Evolutionary conservation across 2,329 filamentous ascomycete genomes (phyloP).

Genomic region (Ceratocystis cacaofunesta): DNA sequence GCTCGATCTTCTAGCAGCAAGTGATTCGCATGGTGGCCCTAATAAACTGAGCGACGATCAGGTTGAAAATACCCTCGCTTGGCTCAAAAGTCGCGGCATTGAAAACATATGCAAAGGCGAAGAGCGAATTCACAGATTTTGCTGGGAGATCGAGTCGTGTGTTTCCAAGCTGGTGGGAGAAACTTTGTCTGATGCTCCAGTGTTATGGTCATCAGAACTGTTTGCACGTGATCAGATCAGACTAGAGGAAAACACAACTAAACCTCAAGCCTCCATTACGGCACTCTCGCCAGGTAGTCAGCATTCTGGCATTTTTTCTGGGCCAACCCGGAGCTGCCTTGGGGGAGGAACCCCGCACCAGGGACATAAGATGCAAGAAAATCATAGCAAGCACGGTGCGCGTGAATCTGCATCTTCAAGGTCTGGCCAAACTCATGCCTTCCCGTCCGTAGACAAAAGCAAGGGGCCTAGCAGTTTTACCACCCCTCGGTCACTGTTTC

Average conservation of each 20-base stretch:
- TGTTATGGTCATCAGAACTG: conserved; percentile 83
- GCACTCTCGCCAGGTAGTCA: conserved; percentile 35
- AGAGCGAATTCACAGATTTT: conserved; percentile 87
- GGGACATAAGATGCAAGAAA: conserved; percentile 37
- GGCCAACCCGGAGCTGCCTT: conserved; percentile 29
- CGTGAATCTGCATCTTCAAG: neutral
- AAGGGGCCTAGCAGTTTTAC: neutral
- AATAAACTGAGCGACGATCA: conserved; percentile 97
- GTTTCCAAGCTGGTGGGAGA: conserved; percentile 76
- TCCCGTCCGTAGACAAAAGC: neutral
- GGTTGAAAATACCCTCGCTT: conserved; percentile 66
- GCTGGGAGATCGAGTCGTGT: conserved; percentile 75
- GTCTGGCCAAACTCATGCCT: neutral
- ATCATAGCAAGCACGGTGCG: conserved; percentile 30
- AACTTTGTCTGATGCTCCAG: conserved; percentile 67
- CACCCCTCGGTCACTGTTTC: conserved; percentile 84
- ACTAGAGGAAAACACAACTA: conserved; percentile 31
- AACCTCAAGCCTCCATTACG: conserved; percentile 23
- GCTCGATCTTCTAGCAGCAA: conserved; percentile 72
- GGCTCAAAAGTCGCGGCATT: conserved; percentile 67
- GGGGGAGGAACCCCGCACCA: neutral
- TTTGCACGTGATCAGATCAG: conserved; percentile 61
- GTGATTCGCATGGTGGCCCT: conserved; percentile 70
- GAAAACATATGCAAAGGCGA: conserved; percentile 93
- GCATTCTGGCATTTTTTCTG: conserved; percentile 38